Conservation (phyloP, 75 land plant genomes). For the Cryptomeria japonica region DNA sequence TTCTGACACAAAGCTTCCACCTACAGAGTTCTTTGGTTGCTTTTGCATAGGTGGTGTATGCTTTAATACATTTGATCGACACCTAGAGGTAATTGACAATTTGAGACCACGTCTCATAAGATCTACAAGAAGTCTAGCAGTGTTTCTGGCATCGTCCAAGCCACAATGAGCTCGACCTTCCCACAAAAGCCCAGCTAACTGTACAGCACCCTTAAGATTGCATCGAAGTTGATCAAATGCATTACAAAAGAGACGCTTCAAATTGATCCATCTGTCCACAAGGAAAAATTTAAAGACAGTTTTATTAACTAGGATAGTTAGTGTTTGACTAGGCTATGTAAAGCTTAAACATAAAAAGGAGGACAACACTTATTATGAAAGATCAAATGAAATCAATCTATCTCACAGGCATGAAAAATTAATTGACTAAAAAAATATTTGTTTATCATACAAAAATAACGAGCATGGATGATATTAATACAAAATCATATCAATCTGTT, state of each 20-base stretch:
- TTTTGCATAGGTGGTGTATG: background rate
- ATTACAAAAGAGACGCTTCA: constrained; percentile 71
- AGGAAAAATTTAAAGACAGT: constrained; percentile 4
- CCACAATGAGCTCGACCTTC: constrained; percentile 95
- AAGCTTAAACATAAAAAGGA: background rate
- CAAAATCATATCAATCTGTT: background rate
- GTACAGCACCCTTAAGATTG: constrained; percentile 83
- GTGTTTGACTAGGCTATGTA: background rate
- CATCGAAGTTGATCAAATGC: constrained; percentile 59
- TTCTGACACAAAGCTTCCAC: constrained; percentile 11
- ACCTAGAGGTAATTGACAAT: constrained; percentile 57
- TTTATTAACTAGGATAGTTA: background rate
- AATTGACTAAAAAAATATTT: background rate
- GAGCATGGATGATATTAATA: background rate
- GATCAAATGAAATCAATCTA: background rate
- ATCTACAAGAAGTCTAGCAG: constrained; percentile 67
- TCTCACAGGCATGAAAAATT: background rate
- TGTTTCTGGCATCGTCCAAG: constrained; percentile 91
- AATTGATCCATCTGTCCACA: constrained; percentile 85
- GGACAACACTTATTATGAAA: background rate
- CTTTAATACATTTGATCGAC: constrained; percentile 21
- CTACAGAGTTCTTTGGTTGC: constrained; percentile 11
- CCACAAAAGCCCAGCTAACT: constrained; percentile 75
- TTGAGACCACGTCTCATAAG: constrained; percentile 66
- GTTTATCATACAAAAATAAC: background rate